These are phyloP conservation scores for Apiospora malaysiana DNA, from an alignment of 2,329 filamentous ascomycete genomes.

Conservation along the genomic window DNA sequence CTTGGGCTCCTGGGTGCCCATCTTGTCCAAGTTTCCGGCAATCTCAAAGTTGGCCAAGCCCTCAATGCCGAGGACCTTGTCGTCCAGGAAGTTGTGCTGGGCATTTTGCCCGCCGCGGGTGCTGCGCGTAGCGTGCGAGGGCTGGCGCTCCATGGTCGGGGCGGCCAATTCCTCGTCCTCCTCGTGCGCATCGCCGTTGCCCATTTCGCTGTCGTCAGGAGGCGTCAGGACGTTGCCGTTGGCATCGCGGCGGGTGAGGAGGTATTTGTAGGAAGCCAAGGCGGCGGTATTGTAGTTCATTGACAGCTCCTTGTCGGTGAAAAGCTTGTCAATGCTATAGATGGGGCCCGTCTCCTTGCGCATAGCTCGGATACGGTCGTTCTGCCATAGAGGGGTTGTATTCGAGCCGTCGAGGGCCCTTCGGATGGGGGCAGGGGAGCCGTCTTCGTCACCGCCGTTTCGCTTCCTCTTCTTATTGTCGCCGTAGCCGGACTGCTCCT, in stretches of 20 bases:
- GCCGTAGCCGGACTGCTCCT: constrained; percentile 60
- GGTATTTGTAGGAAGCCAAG: constrained; percentile 65
- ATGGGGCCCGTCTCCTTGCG: constrained; percentile 63
- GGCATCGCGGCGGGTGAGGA: constrained; percentile 61
- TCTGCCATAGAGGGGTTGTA: constrained; percentile 68
- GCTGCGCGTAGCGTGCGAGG: constrained; percentile 69
- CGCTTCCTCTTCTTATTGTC: constrained; percentile 69
- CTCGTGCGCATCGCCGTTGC: constrained; percentile 56
- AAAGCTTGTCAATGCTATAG: constrained; percentile 73
- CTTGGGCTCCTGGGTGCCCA: constrained; percentile 62
- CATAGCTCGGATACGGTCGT: constrained; percentile 59
- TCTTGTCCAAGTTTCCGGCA: constrained; percentile 62
- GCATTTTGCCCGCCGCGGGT: constrained; percentile 57
- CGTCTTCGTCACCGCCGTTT: constrained; percentile 64
- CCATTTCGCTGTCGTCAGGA: constrained; percentile 59
- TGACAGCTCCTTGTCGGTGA: constrained; percentile 72
- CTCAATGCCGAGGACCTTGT: constrained; percentile 65
- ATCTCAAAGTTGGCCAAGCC: constrained; percentile 65
- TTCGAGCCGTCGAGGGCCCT: constrained; percentile 61
- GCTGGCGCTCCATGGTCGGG: constrained; percentile 66
- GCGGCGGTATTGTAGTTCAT: constrained; percentile 70
- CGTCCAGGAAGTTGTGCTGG: constrained; percentile 62
- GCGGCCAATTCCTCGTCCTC: constrained; percentile 57
- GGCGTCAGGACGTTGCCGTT: constrained; percentile 57
- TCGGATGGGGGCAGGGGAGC: constrained; percentile 64